Evolutionary conservation across 164 flowering plant genomes (phyloP).

Genomic region (Piper longum): DNA sequence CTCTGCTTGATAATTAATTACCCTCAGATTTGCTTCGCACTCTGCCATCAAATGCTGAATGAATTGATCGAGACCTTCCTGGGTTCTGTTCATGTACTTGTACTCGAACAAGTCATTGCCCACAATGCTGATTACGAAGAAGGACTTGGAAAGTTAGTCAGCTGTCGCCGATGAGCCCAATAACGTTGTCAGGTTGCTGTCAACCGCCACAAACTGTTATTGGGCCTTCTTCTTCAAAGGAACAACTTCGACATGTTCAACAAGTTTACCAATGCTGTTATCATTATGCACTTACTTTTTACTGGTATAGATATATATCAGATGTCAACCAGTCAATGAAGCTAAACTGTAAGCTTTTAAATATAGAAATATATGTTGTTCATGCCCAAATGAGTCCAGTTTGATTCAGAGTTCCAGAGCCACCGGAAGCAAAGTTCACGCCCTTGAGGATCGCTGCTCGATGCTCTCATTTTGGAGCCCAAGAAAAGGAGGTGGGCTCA

Average conservation of each 20-base stretch:
- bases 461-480: constrained; percentile 3
- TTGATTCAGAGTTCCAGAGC: constrained; percentile 26
- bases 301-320: too few relatives aligned
- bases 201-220: constrained; percentile 19
- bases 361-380: too few relatives aligned
- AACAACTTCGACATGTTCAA: constrained; percentile 12
- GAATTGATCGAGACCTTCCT: constrained; percentile 12
- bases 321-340: too few relatives aligned
- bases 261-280: background rate
- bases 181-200: constrained; percentile 7
- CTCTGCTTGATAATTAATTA: too few relatives aligned
- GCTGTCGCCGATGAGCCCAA: constrained; percentile 15
- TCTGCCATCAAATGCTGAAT: constrained; percentile 8
- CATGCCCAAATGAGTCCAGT: constrained; percentile 15
- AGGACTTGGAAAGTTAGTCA: constrained; percentile 17
- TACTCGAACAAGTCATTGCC: constrained; percentile 39
- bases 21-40: constrained; percentile 26
- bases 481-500: constrained; percentile 39
- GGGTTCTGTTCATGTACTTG: constrained; percentile 4
- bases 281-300: background rate
- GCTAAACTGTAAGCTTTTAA: too few relatives aligned
- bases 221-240: constrained; percentile 22
- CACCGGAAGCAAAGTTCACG: constrained; percentile 48
- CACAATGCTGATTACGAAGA: constrained; percentile 34
- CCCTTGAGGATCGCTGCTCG: constrained; percentile 16